Conservation (phyloP, 495 filamentous ascomycete genomes). For the Penicillium mononematosum region DNA sequence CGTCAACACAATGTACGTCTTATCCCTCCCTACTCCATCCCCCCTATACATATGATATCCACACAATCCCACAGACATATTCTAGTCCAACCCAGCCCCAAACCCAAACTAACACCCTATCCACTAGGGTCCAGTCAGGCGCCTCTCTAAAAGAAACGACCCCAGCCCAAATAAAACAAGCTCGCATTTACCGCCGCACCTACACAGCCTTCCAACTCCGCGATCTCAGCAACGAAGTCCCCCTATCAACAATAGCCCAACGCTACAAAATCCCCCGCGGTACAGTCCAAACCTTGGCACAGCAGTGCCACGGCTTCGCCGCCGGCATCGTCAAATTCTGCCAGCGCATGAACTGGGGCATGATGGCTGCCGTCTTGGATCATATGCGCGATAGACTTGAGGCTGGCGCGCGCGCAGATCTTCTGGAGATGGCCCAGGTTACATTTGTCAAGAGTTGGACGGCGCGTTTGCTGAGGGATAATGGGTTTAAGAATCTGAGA, state of each 20-base stretch:
- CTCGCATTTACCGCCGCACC: slow-evolving; percentile 70
- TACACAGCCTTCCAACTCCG: slow-evolving; percentile 79
- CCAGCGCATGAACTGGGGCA: slow-evolving; percentile 70
- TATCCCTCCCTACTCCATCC: neutral
- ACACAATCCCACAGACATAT: neutral
- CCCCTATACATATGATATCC: neutral
- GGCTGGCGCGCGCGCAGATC: slow-evolving; percentile 70
- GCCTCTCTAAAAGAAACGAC: slow-evolving; percentile 62
- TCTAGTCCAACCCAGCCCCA: neutral
- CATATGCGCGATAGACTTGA: slow-evolving; percentile 75
- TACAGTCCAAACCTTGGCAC: slow-evolving; percentile 67
- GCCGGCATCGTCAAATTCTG: slow-evolving; percentile 76
- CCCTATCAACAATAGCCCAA: slow-evolving; percentile 64
- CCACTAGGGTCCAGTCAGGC: slow-evolving; percentile 64
- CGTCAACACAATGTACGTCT: slow-evolving; percentile 68
- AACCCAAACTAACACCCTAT: slow-evolving; percentile 17
- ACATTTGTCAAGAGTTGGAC: slow-evolving; percentile 78
- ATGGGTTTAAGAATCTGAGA: slow-evolving; percentile 67
- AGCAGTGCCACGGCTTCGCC: slow-evolving; percentile 77
- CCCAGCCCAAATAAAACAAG: slow-evolving; percentile 55
- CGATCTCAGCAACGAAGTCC: slow-evolving; percentile 77
- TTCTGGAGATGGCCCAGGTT: slow-evolving; percentile 70
- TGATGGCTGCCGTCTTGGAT: slow-evolving; percentile 71
- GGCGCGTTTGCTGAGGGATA: slow-evolving; percentile 73
- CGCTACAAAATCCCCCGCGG: slow-evolving; percentile 72